Conservation (phyloP, 129 eudicot species). For the Centrapalus pauciflorus region DNA sequence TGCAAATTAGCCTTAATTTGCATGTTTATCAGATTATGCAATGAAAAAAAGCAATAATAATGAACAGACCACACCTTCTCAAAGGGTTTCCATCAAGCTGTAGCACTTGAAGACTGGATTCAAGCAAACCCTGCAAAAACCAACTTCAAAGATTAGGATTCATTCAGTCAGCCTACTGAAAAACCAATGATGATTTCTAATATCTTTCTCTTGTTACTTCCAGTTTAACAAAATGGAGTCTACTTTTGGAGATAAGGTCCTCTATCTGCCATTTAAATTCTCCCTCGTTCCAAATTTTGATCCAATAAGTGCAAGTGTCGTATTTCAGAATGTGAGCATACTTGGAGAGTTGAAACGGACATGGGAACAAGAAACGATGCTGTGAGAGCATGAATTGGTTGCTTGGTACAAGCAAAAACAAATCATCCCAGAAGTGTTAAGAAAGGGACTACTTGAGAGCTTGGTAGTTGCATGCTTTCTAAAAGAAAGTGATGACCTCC, state of each 20-base stretch:
- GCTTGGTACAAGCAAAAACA: too few relatives aligned
- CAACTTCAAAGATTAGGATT: constrained; percentile 18
- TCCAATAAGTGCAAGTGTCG: neutral
- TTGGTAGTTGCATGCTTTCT: too few relatives aligned
- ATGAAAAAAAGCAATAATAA: neutral
- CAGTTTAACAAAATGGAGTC: neutral
- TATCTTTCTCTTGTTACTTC: neutral
- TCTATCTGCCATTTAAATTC: too few relatives aligned
- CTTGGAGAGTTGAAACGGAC: neutral
- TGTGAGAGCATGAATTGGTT: neutral
- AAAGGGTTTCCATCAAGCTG: constrained; percentile 90
- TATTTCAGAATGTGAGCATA: neutral
- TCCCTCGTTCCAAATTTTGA: too few relatives aligned
- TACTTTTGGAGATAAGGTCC: neutral
- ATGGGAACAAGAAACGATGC: neutral
- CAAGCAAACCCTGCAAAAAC: constrained; percentile 84
- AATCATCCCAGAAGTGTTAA: too few relatives aligned
- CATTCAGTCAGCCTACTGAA: neutral
- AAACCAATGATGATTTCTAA: neutral
- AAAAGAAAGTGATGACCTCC: too few relatives aligned
- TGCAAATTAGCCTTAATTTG: neutral
- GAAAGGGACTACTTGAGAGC: too few relatives aligned
- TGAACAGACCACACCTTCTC: constrained; percentile 63
- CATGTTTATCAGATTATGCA: neutral
- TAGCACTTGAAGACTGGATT: constrained; percentile 73